A percentile compares a stretch with the other conserved stretches of the same genome.
Conservation (phyloP, 2,329 filamentous ascomycete genomes). For the Aureobasidium sp. region DNA sequence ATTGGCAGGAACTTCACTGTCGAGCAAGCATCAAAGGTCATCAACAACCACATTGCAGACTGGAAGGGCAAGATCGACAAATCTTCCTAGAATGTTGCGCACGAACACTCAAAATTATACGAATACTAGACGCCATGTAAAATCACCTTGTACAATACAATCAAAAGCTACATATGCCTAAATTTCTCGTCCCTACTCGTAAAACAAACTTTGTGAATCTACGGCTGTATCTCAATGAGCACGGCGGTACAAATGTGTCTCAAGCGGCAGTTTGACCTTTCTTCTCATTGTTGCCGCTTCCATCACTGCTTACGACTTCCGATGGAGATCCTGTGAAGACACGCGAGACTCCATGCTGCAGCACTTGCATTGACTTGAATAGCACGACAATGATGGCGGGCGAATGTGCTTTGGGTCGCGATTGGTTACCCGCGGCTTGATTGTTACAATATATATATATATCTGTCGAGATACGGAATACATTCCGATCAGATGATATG, state of each 20-base stretch:
- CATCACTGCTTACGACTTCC: too few species aligned
- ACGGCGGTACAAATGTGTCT: too few species aligned
- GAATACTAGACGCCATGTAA: slow-evolving; percentile 2
- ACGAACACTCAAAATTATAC: not conserved
- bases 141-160: slow-evolving; percentile 8
- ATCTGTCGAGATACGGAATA: not conserved
- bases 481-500: not conserved
- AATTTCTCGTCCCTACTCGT: not conserved
- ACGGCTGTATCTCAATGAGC: too few species aligned
- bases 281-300: too few species aligned
- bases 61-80: slow-evolving; percentile 56
- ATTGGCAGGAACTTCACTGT: slow-evolving; percentile 91
- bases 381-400: too few species aligned
- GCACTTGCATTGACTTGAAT: too few species aligned
- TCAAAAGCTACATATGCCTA: not conserved
- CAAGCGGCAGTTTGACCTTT: too few species aligned
- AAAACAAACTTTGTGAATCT: too few species aligned
- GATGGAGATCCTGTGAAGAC: too few species aligned
- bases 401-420: too few species aligned
- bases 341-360: too few species aligned
- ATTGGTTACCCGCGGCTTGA: too few species aligned
- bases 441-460: not conserved
- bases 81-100: slow-evolving; percentile 12
- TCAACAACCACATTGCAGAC: slow-evolving; percentile 76
- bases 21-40: slow-evolving; percentile 74